These are phyloP conservation scores for Xylaria telfairii DNA, from an alignment of 495 filamentous ascomycete species.

Conservation along the genomic window DNA sequence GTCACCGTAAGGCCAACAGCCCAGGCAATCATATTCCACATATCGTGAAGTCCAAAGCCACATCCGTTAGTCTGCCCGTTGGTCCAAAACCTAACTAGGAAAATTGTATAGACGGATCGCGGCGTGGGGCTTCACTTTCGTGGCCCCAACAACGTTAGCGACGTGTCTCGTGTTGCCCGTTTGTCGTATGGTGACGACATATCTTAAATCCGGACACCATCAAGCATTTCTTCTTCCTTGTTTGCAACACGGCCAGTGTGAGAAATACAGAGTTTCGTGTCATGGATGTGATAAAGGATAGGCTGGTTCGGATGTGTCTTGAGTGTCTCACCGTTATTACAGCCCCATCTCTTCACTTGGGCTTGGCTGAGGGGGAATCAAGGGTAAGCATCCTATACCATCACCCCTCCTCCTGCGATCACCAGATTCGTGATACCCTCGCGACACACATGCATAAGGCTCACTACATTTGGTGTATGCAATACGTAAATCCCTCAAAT, in stretches of 20 bases:
- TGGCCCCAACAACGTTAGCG: background rate
- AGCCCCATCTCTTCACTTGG: conserved; percentile 1
- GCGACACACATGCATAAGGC: background rate
- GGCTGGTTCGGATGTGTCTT: background rate
- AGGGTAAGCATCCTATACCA: conserved; percentile 7
- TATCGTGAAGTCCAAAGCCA: background rate
- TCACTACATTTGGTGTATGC: background rate
- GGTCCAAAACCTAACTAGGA: background rate
- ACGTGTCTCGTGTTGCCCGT: background rate
- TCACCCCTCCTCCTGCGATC: background rate
- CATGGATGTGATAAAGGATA: background rate
- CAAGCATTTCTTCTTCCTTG: conserved; percentile 1
- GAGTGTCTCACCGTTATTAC: background rate
- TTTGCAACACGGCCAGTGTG: background rate
- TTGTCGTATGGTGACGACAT: background rate
- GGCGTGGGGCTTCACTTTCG: conserved; percentile 6
- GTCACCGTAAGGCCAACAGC: conserved; percentile 1
- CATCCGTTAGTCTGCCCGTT: background rate
- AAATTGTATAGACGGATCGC: background rate
- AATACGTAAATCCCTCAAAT: background rate
- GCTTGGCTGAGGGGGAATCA: conserved; percentile 7
- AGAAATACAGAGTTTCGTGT: background rate
- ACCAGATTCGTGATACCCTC: conserved; percentile 1
- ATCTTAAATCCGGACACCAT: background rate
- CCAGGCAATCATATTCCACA: background rate